These are phyloP conservation scores for Ceratonia siliqua DNA, from an alignment of 306 rosid genomes.

Conservation along the genomic window DNA sequence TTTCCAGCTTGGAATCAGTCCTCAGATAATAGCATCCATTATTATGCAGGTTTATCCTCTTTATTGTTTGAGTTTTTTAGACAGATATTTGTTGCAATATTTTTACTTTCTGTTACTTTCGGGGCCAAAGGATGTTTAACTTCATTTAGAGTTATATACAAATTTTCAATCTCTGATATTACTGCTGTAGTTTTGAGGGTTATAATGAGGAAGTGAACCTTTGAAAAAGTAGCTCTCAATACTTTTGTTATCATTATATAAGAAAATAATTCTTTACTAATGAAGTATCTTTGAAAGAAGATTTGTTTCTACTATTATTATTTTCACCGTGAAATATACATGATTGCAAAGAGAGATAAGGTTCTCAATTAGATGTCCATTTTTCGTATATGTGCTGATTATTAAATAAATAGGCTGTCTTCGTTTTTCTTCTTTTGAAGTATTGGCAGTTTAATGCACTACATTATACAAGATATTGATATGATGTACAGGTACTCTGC, in stretches of 20 bases:
- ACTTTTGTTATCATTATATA: constrained; percentile 1
- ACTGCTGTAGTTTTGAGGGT: not conserved
- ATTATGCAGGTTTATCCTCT: constrained; percentile 82
- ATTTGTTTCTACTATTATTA: constrained; percentile 1
- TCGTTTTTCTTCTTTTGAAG: not conserved
- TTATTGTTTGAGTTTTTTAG: constrained; percentile 15
- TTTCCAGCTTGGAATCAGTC: constrained; percentile 98
- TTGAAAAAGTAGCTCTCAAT: constrained; percentile 3
- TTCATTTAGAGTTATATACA: constrained; percentile 8
- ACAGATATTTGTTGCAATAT: not conserved
- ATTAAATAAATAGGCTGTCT: not conserved
- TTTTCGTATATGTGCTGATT: constrained; percentile 12
- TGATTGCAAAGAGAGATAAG: constrained; percentile 12
- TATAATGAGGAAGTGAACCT: not conserved
- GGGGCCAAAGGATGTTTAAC: constrained; percentile 25
- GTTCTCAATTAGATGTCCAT: constrained; percentile 7
- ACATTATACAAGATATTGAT: constrained; percentile 30
- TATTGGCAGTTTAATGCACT: constrained; percentile 9
- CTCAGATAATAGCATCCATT: constrained; percentile 94
- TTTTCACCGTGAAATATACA: constrained; percentile 3
- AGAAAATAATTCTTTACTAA: not conserved
- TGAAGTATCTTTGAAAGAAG: not conserved
- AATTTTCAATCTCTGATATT: not conserved
- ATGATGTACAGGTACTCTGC: constrained; percentile 74
- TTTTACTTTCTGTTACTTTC: constrained; percentile 22